Percentiles rank a stretch among this genome's conserved stretches.
Conservation (phyloP, 2,329 filamentous ascomycete species). For the Penicillium sp. region DNA sequence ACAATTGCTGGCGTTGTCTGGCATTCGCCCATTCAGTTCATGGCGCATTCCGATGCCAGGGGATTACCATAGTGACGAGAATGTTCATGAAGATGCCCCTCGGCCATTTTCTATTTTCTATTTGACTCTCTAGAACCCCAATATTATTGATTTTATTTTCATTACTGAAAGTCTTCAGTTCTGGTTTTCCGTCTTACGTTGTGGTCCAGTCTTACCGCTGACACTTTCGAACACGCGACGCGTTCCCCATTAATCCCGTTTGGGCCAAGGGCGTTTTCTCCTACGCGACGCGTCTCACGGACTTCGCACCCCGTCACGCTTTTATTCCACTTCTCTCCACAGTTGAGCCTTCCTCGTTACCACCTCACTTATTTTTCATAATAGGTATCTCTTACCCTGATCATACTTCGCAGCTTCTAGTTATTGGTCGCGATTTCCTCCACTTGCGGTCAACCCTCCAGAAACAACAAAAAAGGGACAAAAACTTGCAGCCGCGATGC, state of each 20-base stretch:
- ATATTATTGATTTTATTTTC: not conserved
- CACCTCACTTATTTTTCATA: constrained; percentile 10
- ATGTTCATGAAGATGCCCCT: constrained; percentile 1
- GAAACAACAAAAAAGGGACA: not conserved
- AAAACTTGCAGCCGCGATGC: constrained; percentile 35
- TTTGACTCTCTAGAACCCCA: not conserved
- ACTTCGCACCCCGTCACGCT: constrained; percentile 7
- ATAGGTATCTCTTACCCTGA: constrained; percentile 29
- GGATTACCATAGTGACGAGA: constrained; percentile 26
- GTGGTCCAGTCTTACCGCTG: no score
- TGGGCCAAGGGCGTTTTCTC: constrained; percentile 16
- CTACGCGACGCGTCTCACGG: constrained; percentile 21
- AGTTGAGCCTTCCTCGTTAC: constrained; percentile 2
- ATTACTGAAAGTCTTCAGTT: not conserved
- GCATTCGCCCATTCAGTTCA: not conserved
- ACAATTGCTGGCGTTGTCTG: not conserved
- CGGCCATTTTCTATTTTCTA: not conserved
- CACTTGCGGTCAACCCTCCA: not conserved
- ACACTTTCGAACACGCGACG: not conserved
- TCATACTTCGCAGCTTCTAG: constrained; percentile 14
- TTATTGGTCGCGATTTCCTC: constrained; percentile 17
- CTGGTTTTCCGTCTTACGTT: no score
- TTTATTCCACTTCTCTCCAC: constrained; percentile 3
- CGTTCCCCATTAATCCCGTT: constrained; percentile 20
- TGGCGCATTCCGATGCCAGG: constrained; percentile 27